Base-by-base conservation (phyloP, 75 land plant genomes). In the Sequoia sempervirens region DNA sequence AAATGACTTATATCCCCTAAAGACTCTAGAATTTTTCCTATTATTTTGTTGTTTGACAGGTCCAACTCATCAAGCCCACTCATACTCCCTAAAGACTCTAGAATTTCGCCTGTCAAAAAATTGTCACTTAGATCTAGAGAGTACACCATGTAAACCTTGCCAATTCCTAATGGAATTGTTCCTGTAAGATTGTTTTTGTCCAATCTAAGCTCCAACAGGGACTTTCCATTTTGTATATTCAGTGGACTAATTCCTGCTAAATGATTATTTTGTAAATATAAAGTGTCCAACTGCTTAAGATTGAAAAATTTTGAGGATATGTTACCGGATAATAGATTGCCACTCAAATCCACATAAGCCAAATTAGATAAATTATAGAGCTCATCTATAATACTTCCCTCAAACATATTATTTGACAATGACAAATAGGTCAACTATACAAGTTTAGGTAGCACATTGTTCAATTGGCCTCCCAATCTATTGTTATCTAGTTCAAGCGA, bases 51-150 rank as follows among this genome's bases (percentile, higher is more conserved):
- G 73, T 88, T 84, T 5, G 93, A 86, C 7, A 95, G 84, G 23
- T 81, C 80, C 68, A 95, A 43, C 15, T 74, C 1, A 45, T 75
- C 84, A 76, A 90, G 80, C 70, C 85, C 74, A 18, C 0, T 0
- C 80, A 92, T 54, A 4, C 26, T 0, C 26, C 56, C 52, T 17
- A 94, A 82, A 41, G 70, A 81, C 3, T 0, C 0, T 12, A 93
- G 95, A 32, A 94, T 73, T 30, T 75, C 36, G 38, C 93, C 95
- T 12, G 87, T 84, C 58, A 94, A 89, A 34, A 20, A 72, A 68
- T 93, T 93, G 78, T 30, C 20, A 68, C 93, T 92, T 82, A 90
- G 91, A 76, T 92, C 87, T 14, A 92, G 80, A 46, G 84, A 80
- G 66, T 87, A 56, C 52, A 92, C 68, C 20, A n/a, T 36, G n/a